phyloP scores from a whole-genome alignment of 495 filamentous ascomycete species.

The Neurospora sp. region DNA sequence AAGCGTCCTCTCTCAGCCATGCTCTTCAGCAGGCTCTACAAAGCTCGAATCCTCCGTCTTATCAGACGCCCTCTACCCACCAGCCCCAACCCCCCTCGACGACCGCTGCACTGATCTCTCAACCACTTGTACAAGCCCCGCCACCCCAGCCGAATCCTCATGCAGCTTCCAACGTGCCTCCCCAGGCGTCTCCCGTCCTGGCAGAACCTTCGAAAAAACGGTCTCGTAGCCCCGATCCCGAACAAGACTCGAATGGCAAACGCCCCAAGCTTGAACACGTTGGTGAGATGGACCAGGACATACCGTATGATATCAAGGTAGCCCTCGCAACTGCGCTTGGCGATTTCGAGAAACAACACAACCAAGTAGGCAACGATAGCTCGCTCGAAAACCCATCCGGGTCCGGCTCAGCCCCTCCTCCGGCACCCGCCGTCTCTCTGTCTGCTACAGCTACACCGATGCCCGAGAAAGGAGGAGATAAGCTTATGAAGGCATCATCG shows the following conservation, averaged over 20 bases:
- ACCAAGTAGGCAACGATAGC: neutral
- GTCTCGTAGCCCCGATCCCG: neutral
- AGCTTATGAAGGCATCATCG: constrained; percentile 21
- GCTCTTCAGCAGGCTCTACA: neutral
- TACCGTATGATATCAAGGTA: neutral
- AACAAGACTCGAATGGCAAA: neutral
- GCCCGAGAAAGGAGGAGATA: constrained; percentile 12
- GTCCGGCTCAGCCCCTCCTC: neutral
- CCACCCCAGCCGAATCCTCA: neutral
- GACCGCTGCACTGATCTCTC: neutral
- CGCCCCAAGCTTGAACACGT: neutral
- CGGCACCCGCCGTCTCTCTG: neutral
- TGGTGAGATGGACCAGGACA: neutral
- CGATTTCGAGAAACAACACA: neutral
- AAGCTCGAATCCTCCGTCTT: neutral
- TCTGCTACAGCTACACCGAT: constrained; percentile 5
- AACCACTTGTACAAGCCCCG: neutral
- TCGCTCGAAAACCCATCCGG: neutral
- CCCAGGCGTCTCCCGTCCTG: neutral
- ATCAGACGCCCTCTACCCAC: neutral
- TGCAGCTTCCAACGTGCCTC: neutral
- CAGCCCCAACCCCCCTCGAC: neutral
- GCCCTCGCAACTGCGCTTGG: neutral
- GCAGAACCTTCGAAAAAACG: neutral
- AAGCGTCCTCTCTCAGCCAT: neutral